Evolutionary conservation across 139 green algal species (phyloP).

Genomic region (Choricystis sp.): DNA sequence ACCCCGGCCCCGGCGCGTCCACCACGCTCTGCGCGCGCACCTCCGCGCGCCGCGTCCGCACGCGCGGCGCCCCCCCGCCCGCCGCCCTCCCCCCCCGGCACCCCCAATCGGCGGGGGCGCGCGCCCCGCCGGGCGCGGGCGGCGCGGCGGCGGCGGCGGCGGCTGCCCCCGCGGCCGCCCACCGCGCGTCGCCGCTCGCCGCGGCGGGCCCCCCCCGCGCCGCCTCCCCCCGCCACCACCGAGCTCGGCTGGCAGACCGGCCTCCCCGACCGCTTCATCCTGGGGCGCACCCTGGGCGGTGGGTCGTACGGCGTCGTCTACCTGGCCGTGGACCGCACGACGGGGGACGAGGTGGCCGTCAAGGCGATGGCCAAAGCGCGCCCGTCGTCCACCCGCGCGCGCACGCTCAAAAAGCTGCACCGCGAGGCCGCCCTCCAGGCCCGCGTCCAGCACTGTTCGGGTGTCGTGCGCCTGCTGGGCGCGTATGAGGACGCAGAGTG

Average conservation of each 20-base stretch:
- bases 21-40: too few relatives aligned
- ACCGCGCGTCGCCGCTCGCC: not conserved
- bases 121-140: too few relatives aligned
- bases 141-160: too few relatives aligned
- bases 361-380: slow-evolving; percentile 24
- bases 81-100: not conserved
- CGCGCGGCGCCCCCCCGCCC: too few relatives aligned
- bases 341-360: slow-evolving; percentile 17
- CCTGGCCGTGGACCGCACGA: slow-evolving; percentile 11
- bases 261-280: not conserved
- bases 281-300: not conserved
- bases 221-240: too few relatives aligned
- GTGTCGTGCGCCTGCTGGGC: slow-evolving; percentile 16
- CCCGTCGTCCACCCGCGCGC: slow-evolving; percentile 2
- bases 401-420: slow-evolving; percentile 4
- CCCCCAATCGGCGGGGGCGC: too few relatives aligned
- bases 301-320: slow-evolving; percentile 15
- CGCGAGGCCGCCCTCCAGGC: slow-evolving; percentile 11
- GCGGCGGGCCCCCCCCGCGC: too few relatives aligned
- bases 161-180: too few relatives aligned
- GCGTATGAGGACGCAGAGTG: slow-evolving; percentile 29
- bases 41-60: too few relatives aligned
- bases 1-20: too few relatives aligned
- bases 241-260: not conserved
- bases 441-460: slow-evolving; percentile 9